Conservation (phyloP, 2,329 filamentous ascomycete species). For the Sporothrix dimorphospora region DNA sequence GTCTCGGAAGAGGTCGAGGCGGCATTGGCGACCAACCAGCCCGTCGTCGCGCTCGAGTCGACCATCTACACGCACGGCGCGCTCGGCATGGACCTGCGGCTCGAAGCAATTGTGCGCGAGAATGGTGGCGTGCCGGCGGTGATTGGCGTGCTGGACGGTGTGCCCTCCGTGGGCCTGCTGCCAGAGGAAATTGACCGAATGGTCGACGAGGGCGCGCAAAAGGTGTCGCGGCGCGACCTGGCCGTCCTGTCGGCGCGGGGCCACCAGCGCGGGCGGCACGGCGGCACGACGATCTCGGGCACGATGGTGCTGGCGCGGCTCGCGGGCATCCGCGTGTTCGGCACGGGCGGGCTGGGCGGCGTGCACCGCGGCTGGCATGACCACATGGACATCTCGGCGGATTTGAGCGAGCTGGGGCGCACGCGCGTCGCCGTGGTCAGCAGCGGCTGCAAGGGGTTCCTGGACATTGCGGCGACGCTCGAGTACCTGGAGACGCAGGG, state of each 20-base stretch:
- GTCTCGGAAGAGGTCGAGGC: constrained; percentile 82
- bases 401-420: constrained; percentile 89
- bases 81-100: constrained; percentile 69
- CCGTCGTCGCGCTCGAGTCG: constrained; percentile 90
- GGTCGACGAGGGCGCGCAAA: constrained; percentile 71
- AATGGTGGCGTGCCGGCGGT: constrained; percentile 88
- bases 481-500: constrained; percentile 75
- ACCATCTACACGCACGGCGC: constrained; percentile 97
- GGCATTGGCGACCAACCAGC: constrained; percentile 72
- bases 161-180: constrained; percentile 77
- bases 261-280: constrained; percentile 69
- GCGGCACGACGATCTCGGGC: constrained; percentile 89
- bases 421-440: constrained; percentile 87
- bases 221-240: constrained; percentile 86
- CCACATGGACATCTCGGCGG: constrained; percentile 91
- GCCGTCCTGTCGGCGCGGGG: constrained; percentile 70
- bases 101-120: constrained; percentile 79
- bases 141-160: constrained; percentile 82
- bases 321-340: constrained; percentile 90
- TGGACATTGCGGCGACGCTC: constrained; percentile 87
- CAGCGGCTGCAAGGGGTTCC: constrained; percentile 92
- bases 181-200: constrained; percentile 74
- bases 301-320: constrained; percentile 88
- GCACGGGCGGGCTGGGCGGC: constrained; percentile 90
- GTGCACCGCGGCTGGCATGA: constrained; percentile 87